phyloP scores from a whole-genome alignment of 345 rosid genomes.

The Sonneratia alba region DNA sequence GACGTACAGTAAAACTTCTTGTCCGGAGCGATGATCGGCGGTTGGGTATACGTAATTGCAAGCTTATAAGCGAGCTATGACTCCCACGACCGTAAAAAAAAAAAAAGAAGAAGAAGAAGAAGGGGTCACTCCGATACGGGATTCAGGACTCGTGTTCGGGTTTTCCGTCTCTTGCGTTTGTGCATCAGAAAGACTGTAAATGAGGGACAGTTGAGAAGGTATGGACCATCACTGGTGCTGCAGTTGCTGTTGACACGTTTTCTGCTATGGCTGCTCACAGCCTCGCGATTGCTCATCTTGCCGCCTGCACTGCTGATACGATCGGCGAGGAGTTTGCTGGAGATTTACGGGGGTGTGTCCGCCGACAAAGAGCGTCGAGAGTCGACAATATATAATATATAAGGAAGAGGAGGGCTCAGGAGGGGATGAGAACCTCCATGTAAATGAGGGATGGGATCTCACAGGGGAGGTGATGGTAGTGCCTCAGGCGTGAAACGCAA shows the following conservation, averaged over 20 bases:
- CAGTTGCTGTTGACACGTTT: background rate
- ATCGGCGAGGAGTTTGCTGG: background rate
- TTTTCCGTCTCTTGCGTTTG: background rate
- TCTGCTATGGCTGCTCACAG: background rate
- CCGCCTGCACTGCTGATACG: background rate
- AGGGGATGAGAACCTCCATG: background rate
- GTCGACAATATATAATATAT: background rate
- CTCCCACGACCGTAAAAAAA: no score
- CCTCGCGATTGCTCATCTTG: background rate
- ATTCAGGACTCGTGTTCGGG: background rate
- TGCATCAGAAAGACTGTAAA: background rate
- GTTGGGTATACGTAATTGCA: no score
- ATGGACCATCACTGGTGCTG: background rate
- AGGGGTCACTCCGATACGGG: no score
- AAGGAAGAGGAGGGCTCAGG: background rate
- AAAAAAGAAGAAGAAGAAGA: no score
- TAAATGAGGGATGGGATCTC: background rate
- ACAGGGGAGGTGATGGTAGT: background rate
- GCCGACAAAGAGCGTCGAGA: background rate
- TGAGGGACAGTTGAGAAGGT: background rate
- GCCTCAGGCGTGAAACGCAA: background rate
- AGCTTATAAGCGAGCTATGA: no score
- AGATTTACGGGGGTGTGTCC: background rate
- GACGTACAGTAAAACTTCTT: no score
- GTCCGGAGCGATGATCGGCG: no score